These are phyloP conservation scores for Fraxinus anomala DNA, from an alignment of 257 asterid species.

Conservation along the genomic window DNA sequence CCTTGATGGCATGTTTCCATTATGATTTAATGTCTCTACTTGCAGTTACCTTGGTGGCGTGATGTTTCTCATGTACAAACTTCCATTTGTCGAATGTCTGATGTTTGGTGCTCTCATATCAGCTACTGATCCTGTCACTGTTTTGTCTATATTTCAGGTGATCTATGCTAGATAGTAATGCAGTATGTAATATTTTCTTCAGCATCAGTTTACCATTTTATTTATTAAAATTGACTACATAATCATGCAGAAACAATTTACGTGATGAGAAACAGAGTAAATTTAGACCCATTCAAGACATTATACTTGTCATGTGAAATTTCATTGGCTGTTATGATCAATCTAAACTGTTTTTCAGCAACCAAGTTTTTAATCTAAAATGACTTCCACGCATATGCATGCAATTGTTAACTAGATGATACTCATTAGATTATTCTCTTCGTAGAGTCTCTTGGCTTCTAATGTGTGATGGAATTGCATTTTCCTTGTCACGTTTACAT, in stretches of 20 bases:
- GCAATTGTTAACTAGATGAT: neutral
- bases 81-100: constrained; percentile 94
- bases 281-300: neutral
- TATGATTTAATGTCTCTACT: constrained; percentile 22
- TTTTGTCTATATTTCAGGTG: constrained; percentile 97
- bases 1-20: constrained; percentile 12
- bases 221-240: neutral
- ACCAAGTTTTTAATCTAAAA: neutral
- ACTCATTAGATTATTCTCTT: neutral
- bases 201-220: neutral
- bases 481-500: neutral
- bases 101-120: constrained; percentile 99
- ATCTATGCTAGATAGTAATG: constrained; percentile 3
- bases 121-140: constrained; percentile 98
- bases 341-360: neutral
- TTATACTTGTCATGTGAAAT: neutral
- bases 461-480: neutral
- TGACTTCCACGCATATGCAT: neutral
- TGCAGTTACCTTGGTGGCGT: constrained; percentile 90
- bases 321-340: neutral
- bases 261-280: neutral
- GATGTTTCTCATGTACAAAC: constrained; percentile 77
- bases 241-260: neutral
- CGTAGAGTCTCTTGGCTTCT: neutral
- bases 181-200: neutral